Percentiles rank a stretch among this genome's conserved stretches.
These are phyloP conservation scores for Suhomyces pyralidae DNA, from an alignment of 805 yeast genomes.

Conservation along the genomic window DNA sequence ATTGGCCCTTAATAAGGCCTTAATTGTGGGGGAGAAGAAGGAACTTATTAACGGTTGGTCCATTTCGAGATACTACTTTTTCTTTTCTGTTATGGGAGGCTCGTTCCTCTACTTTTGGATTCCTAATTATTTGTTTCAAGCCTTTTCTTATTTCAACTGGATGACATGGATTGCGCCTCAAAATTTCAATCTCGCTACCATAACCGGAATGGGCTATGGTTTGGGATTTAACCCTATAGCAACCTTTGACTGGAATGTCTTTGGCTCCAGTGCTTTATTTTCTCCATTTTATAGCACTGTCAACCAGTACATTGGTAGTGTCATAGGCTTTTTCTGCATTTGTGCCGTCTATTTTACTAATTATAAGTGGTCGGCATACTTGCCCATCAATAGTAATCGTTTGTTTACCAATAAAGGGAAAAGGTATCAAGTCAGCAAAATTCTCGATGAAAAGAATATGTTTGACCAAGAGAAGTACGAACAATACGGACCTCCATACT, in stretches of 20 bases:
- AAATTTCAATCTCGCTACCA: constrained; percentile 45
- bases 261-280: background rate
- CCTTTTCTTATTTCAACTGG: constrained; percentile 50
- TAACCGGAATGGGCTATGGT: constrained; percentile 45
- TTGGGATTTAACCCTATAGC: constrained; percentile 6
- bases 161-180: constrained; percentile 57
- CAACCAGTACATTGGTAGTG: constrained; percentile 15
- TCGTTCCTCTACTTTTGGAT: constrained; percentile 48
- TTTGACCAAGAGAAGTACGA: constrained; percentile 21
- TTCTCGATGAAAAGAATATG: background rate
- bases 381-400: constrained; percentile 16
- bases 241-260: constrained; percentile 3
- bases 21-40: constrained; percentile 29
- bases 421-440: background rate
- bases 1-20: constrained; percentile 47
- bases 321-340: constrained; percentile 17
- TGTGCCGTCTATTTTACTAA: constrained; percentile 20
- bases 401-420: constrained; percentile 9
- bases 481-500: constrained; percentile 26
- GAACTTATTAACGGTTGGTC: constrained; percentile 19
- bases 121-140: constrained; percentile 41
- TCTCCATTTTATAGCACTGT: background rate
- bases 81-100: constrained; percentile 18
- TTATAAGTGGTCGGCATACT: constrained; percentile 21
- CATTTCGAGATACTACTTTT: constrained; percentile 30